These are phyloP conservation scores for Aschersonia sp. DNA, from an alignment of 2,329 filamentous ascomycete species.

Conservation along the genomic window DNA sequence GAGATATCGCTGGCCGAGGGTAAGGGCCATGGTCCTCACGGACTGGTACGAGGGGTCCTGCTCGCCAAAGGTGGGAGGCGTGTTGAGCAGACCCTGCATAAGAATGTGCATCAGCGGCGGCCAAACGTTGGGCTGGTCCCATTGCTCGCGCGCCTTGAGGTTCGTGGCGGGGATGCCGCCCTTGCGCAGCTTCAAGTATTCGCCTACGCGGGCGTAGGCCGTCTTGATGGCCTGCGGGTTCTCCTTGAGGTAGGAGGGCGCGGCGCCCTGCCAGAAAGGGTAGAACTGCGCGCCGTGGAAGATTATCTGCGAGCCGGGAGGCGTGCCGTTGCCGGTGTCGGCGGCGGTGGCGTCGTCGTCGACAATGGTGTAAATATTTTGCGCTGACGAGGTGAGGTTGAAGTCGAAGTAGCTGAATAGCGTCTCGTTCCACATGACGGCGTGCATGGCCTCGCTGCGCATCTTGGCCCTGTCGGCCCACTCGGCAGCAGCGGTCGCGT, in stretches of 20 bases:
- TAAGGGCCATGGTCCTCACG: conserved; percentile 40
- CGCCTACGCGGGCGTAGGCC: conserved; percentile 37
- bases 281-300: conserved; percentile 49
- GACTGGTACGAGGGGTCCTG: conserved; percentile 38
- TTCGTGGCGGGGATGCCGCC: conserved; percentile 52
- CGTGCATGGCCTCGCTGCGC: conserved; percentile 47
- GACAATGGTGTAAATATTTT: conserved; percentile 37
- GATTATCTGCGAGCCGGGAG: conserved; percentile 38
- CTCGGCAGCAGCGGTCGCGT: conserved; percentile 29
- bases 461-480: conserved; percentile 35
- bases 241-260: conserved; percentile 38
- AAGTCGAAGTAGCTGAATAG: conserved; percentile 55
- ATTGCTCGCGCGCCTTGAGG: conserved; percentile 46
- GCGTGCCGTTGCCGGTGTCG: conserved; percentile 24
- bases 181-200: conserved; percentile 32
- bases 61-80: conserved; percentile 38
- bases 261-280: conserved; percentile 56
- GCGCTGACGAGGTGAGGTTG: conserved; percentile 44
- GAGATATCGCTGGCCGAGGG: conserved; percentile 49
- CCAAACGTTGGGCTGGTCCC: conserved; percentile 60
- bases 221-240: conserved; percentile 42
- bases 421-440: conserved; percentile 49
- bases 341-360: conserved; percentile 24
- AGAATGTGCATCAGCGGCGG: conserved; percentile 51
- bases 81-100: conserved; percentile 46